Evolutionary conservation across 2,329 filamentous ascomycete genomes (phyloP).

Genomic region (Cylindrodendrum hubeiense): DNA sequence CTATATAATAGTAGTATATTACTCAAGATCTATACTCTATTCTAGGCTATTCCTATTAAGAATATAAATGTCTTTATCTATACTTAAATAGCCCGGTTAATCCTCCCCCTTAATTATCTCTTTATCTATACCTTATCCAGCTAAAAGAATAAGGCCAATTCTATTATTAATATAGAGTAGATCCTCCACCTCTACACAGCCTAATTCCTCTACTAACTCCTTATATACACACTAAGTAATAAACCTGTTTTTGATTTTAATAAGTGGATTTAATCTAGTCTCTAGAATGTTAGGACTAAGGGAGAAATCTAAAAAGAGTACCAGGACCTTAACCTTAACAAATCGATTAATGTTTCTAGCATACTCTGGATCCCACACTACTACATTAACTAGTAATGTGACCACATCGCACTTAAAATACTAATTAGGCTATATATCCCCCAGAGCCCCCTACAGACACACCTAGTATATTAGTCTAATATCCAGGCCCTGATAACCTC

Average conservation of each 20-base stretch:
- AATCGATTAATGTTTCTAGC: neutral
- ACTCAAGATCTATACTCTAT: neutral
- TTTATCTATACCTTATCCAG: neutral
- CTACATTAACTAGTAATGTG: neutral
- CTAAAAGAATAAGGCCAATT: no score
- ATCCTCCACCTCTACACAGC: neutral
- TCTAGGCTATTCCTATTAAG: neutral
- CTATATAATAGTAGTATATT: no score
- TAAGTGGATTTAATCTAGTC: neutral
- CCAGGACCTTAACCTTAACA: neutral
- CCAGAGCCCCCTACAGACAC: neutral
- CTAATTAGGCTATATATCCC: neutral
- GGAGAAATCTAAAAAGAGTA: neutral
- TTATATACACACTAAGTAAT: neutral
- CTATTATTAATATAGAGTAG: no score
- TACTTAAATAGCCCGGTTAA: neutral
- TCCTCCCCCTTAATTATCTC: neutral
- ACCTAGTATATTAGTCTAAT: neutral
- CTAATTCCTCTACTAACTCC: neutral
- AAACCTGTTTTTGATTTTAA: neutral
- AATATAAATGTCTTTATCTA: neutral
- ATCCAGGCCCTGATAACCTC: conserved; percentile 6
- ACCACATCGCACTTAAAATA: neutral
- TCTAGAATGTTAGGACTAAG: no score
- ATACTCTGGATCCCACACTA: neutral